Conservation (phyloP, 2,329 filamentous ascomycete species). For the Uncinocarpus reesii region DNA sequence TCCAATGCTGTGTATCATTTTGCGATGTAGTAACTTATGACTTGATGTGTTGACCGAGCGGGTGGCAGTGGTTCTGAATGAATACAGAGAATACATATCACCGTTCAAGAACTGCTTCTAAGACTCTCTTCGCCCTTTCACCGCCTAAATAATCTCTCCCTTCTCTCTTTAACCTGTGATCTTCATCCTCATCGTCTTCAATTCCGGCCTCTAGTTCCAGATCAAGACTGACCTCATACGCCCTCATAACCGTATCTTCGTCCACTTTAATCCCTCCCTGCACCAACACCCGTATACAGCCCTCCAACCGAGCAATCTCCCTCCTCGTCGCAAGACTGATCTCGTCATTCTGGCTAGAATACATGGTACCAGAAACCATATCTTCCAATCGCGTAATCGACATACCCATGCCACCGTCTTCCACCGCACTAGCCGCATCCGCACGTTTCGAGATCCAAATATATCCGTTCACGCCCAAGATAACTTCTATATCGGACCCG, state of each 20-base stretch:
- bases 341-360: slow-evolving; percentile 88
- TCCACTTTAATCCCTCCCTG: slow-evolving; percentile 76
- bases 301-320: slow-evolving; percentile 76
- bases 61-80: too few species aligned
- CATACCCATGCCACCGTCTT: slow-evolving; percentile 28
- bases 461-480: slow-evolving; percentile 91
- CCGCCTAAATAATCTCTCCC: slow-evolving; percentile 37
- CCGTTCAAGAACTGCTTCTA: slow-evolving; percentile 19
- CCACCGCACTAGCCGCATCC: slow-evolving; percentile 38
- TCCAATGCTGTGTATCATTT: not conserved
- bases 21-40: slow-evolving; percentile 8
- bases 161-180: slow-evolving; percentile 22
- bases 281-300: slow-evolving; percentile 71
- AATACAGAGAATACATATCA: not conserved
- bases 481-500: slow-evolving; percentile 60
- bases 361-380: slow-evolving; percentile 70
- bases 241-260: slow-evolving; percentile 73
- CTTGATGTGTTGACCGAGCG: not conserved
- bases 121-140: slow-evolving; percentile 30
- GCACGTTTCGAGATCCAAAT: slow-evolving; percentile 90
- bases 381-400: slow-evolving; percentile 82
- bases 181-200: slow-evolving; percentile 29
- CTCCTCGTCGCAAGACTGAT: slow-evolving; percentile 66
- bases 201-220: slow-evolving; percentile 41
- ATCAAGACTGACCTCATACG: slow-evolving; percentile 73